A percentile compares a stretch with the other conserved stretches of the same genome.
These are phyloP conservation scores for Pleodorina starrii DNA, from an alignment of 139 green algal species.

Conservation along the genomic window DNA sequence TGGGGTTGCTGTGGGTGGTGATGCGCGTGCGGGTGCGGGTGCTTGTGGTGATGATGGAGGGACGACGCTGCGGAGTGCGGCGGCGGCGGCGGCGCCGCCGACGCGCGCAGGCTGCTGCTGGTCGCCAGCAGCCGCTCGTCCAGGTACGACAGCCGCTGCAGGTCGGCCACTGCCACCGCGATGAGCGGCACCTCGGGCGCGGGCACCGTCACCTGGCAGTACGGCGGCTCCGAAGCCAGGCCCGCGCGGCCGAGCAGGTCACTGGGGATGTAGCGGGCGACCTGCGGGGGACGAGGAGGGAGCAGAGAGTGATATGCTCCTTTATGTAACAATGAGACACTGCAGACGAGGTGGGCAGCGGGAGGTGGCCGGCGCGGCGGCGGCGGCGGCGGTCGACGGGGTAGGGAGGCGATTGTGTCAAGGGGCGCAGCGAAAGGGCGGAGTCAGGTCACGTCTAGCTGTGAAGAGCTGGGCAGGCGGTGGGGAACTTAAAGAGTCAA, in stretches of 20 bases:
- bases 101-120: constrained; percentile 7
- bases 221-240: constrained; percentile 71
- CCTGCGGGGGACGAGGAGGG: too few species aligned
- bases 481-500: too few species aligned
- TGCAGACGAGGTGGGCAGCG: too few species aligned
- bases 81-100: neutral
- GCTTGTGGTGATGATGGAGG: neutral
- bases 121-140: constrained; percentile 20
- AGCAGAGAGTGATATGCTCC: too few species aligned
- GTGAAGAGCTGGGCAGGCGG: too few species aligned
- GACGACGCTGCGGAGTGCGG: neutral
- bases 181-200: constrained; percentile 56
- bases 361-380: too few species aligned
- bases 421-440: too few species aligned
- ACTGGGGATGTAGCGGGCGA: constrained; percentile 66
- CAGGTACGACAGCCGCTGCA: constrained; percentile 61
- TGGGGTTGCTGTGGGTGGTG: neutral
- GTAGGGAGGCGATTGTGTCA: too few species aligned
- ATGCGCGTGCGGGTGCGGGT: neutral
- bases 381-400: too few species aligned
- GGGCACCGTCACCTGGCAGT: constrained; percentile 77
- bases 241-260: constrained; percentile 79
- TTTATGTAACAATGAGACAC: too few species aligned
- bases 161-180: constrained; percentile 65
- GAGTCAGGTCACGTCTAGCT: too few species aligned